Base-by-base conservation (phyloP, 768 basidiomycete genomes). In the Sarcodon sp. region DNA sequence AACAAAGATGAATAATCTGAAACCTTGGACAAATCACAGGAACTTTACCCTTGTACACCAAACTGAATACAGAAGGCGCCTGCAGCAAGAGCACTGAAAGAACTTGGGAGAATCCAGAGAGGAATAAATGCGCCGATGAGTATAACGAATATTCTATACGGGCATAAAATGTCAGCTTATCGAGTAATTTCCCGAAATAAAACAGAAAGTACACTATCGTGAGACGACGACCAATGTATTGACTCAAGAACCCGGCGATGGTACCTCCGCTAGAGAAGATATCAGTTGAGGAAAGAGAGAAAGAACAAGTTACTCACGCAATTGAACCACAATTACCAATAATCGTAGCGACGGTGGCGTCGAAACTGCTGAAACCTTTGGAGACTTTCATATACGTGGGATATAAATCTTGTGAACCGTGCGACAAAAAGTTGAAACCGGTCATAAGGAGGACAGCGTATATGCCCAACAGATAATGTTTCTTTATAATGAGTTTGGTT, bases 41-140 rank as follows among this genome's bases (percentile, higher is more conserved):
- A 68, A 38, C 21, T 41, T 41, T 13, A 41, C 39, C 70, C 71
- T 53, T 75, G 73, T 2, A 75, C 70, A 50, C 69, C 70, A 39
- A 69, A 61, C 53, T 72, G 71, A 27, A 71, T 55, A 48, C 62
- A 68, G 63, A 75, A 75, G 1, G 71, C 73, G 2, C 70, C 72
- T 0, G 71, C 70, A 0, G 69, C 51, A 3, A 76, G 65, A n/a
- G 57, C 57, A 0, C 57, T 57, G 52, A 74, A 75, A 4, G 52
- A 48, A 36, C 52, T 54, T 13, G 74, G 74, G 3, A 76, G 48
- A 46, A 71, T 68, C 74, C 72, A 75, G 0, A 74, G 56, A 9
- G 63, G 63, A 46, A 64, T 64, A 43, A 63, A 64, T 9, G 45
- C 53, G 11, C 62, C 65, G 43, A 63, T 58, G 36, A 59, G 54